Evolutionary conservation across 2,329 filamentous ascomycete genomes (phyloP).

Genomic region (Pseudogymnoascus sp.): DNA sequence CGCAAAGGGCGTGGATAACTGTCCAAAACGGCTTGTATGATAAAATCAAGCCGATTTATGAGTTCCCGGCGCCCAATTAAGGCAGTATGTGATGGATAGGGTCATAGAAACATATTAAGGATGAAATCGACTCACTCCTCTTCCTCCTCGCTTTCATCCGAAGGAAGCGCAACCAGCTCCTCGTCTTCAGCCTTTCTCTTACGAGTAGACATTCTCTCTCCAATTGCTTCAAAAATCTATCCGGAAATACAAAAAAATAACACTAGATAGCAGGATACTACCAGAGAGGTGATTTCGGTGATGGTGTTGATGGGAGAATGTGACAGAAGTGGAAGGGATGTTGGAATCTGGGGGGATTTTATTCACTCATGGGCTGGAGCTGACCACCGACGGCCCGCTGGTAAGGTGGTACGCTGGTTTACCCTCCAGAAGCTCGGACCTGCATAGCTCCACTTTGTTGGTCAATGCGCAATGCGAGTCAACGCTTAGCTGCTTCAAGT

Average conservation of each 20-base stretch:
- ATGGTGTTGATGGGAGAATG: constrained; percentile 11
- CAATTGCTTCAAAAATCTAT: constrained; percentile 1
- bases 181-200: constrained; percentile 27
- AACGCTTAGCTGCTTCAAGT: constrained; percentile 8
- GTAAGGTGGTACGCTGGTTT: neutral
- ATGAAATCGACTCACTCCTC: constrained; percentile 24
- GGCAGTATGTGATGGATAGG: neutral
- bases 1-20: neutral
- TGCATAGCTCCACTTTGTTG: constrained; percentile 9
- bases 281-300: constrained; percentile 2
- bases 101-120: neutral
- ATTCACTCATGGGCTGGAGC: constrained; percentile 4
- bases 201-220: constrained; percentile 6
- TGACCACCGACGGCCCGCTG: neutral
- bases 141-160: constrained; percentile 28
- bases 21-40: neutral
- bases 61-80: neutral
- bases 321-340: neutral
- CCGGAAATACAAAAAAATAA: neutral
- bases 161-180: constrained; percentile 28
- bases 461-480: constrained; percentile 8
- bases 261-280: neutral
- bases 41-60: constrained; percentile 5
- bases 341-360: constrained; percentile 4
- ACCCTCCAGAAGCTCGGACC: constrained; percentile 9